phyloP scores from a whole-genome alignment of 345 rosid species.

The Melaleuca alternifolia region DNA sequence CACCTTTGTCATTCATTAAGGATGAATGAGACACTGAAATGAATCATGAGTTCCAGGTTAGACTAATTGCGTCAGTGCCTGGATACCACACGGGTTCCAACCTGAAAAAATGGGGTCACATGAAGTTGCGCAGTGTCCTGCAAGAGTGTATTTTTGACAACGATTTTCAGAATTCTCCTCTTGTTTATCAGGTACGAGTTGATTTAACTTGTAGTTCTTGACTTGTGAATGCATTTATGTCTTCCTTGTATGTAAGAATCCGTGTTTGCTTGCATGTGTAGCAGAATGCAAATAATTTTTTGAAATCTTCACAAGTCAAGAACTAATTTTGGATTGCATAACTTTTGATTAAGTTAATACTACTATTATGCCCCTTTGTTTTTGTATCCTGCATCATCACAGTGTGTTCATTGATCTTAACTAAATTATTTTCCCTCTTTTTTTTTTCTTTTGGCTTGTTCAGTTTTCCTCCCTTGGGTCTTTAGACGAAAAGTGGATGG shows the following conservation, averaged over 20 bases:
- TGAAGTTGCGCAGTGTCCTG: constrained; percentile 66
- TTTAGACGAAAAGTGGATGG: constrained; percentile 90
- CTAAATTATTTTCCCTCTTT: not conserved
- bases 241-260: not conserved
- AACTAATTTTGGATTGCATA: not conserved
- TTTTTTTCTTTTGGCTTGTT: not conserved
- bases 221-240: not conserved
- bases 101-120: constrained; percentile 87
- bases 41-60: constrained; percentile 34
- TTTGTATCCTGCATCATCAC: not conserved
- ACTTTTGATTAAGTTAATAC: not conserved
- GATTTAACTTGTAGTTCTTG: not conserved
- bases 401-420: not conserved
- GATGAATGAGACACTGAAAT: not conserved
- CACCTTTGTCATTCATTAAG: not conserved
- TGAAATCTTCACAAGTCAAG: not conserved
- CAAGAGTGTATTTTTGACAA: constrained; percentile 64
- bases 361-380: not conserved
- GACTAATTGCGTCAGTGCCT: constrained; percentile 84
- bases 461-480: constrained; percentile 98
- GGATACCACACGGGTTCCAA: constrained; percentile 80
- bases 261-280: not conserved
- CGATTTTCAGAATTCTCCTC: constrained; percentile 71
- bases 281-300: not conserved
- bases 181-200: constrained; percentile 74